phyloP scores from a whole-genome alignment of 768 basidiomycete genomes.

The Daedaleopsis sinensis region DNA sequence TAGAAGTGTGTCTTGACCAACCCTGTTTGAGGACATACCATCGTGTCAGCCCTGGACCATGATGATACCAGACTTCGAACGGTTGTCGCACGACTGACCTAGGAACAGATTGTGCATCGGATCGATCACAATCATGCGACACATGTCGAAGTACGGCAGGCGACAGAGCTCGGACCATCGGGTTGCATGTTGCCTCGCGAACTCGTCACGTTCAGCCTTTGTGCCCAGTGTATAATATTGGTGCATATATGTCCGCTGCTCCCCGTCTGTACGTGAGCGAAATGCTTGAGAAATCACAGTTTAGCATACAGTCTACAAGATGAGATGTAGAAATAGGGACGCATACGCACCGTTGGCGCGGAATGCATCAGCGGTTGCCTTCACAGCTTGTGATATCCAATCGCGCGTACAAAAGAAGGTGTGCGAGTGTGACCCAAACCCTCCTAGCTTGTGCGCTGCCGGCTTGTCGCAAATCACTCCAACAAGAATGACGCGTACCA shows the following conservation, averaged over 20 bases:
- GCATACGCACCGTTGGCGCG: conserved; percentile 23
- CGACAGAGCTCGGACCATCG: conserved; percentile 15
- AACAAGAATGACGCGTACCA: conserved; percentile 35
- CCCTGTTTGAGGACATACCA: conserved; percentile 1
- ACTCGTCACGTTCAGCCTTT: conserved; percentile 1
- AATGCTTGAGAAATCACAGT: no score
- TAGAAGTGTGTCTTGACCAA: conserved; percentile 20
- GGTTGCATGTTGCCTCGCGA: conserved; percentile 6
- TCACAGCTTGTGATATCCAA: conserved; percentile 34
- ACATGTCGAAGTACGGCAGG: conserved; percentile 17
- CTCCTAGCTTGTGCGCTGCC: conserved; percentile 38
- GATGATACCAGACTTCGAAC: no score
- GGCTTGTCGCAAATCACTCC: conserved; percentile 42
- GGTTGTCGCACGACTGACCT: no score
- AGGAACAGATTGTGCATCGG: conserved; percentile 22
- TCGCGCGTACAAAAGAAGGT: conserved; percentile 39
- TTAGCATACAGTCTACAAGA: no score
- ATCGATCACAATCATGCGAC: conserved; percentile 14
- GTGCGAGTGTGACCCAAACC: conserved; percentile 35
- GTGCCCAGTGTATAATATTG: conserved; percentile 3
- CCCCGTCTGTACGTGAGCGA: conserved; percentile 12
- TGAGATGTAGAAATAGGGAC: no score
- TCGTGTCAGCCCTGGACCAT: no score
- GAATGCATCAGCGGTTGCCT: conserved; percentile 27
- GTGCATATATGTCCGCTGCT: conserved; percentile 22